Base-by-base conservation (phyloP, 177 flowering plant genomes). In the Vitis hybrid region DNA sequence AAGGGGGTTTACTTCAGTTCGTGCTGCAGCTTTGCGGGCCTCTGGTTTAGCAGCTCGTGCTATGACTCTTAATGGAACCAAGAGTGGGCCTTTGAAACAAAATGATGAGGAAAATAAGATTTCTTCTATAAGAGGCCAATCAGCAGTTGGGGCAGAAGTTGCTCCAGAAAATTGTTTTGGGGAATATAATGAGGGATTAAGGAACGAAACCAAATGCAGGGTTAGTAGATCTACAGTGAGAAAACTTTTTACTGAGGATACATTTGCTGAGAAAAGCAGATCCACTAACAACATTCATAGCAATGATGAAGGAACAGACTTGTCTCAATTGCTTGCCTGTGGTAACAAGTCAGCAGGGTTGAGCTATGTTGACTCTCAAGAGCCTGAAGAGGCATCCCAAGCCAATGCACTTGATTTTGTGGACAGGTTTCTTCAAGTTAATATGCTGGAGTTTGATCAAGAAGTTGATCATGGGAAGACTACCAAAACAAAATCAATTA, bases 381-480 rank as follows among this genome's bases (percentile, higher is more conserved):
- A 91, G 80, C 99, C 98, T 62, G 97, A 93, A 54, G 98, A 91
- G 9, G 59, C 70, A 34, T 86, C 98, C 65, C 97, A 93, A 79
- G 86, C 85, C 19, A 76, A 82, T 83, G 99, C 98, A 29, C 83
- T 91, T 68, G 87, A 82, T 22, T 74, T 85, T 82, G 92, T 95
- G 53, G 92, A 93, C 61, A 84, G 34, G 76, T 80, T 90, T 72
- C 74, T 95, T 22, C 68, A 81, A 52, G 76, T 74, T 68, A 83
- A 77, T 76, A 62, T 71, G 10, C 48, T 65, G 22, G 86, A 85
- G 50, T 65, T 68, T 67, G 80, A 81, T 70, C 66, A 65, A 65
- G 82, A 78, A 61, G 68, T 56, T 73, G 66, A 63, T 56, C 65
- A 11, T 71, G 67, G 67, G 68, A 77, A 70, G 64, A 63, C 71